Evolutionary conservation across 164 flowering plant genomes (phyloP), one percentile per base, ranked within the genome.

Genomic region (Nymphaea colorata): DNA sequence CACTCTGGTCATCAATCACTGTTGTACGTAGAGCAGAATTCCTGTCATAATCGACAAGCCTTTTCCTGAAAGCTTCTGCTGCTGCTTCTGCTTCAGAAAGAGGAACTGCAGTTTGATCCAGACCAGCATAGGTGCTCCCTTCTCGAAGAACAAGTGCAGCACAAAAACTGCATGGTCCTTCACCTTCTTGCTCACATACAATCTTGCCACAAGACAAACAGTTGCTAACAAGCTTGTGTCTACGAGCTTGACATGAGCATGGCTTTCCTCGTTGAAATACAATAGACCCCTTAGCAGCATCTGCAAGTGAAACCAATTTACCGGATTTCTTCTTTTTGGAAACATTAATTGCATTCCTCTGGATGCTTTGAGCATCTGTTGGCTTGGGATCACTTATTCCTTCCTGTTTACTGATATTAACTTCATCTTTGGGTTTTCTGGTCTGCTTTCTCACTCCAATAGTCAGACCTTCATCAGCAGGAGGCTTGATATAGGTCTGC

Each of bases 1-100:
- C 99, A 78, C 99, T 90, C 73, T 95, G 99, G 79, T 95, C 99
- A 78, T 95, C 98, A 64, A 95, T 92, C 62, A 92, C 98, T 59
- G 89, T 85, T 8, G 97, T 92, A 69, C 99, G 89, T 15, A 90
- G 93, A 6, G 99, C 98, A 70, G 99, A 79, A 71, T 95, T 81
- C 18, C 90, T 78, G 72, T 92, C 97, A 78, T 89, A 92, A 0
- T 92, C 99, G 59, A 92, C 93, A 42, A 92, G 91, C 77, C 91
- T 92, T 79, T 86, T 95, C 4, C 96, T 85, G 79, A 78, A 92
- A 44, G 97, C 99, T 84, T 95, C 97, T 72, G 98, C 98, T 68
- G 82, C 86, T 62, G 80, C 89, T 70, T 91, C 99, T 44, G 96
- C 79, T 55, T 87, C 92, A 12, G 96, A 80, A 25, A 79, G 60